Evolutionary conservation across 208 protist species (phyloP).

Genomic region (Trypanosoma lewisi): DNA sequence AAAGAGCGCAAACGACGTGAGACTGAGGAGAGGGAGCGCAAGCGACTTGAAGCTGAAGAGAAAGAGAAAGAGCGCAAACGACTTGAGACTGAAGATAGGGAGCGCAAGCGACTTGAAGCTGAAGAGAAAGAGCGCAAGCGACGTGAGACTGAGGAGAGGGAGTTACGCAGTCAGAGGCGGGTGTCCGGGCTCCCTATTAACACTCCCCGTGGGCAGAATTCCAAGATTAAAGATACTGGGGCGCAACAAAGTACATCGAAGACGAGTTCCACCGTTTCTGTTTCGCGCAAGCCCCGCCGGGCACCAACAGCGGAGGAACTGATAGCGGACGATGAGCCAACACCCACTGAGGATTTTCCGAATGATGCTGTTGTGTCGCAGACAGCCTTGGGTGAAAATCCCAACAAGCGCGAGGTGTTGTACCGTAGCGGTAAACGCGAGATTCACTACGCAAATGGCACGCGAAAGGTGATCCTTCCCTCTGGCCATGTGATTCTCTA

Average conservation of each 20-base stretch:
- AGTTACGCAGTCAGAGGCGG: constrained; percentile 29
- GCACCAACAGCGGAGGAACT: constrained; percentile 71
- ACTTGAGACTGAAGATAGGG: constrained; percentile 8
- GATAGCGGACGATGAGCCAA: constrained; percentile 50
- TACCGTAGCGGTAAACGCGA: constrained; percentile 90
- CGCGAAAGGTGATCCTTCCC: constrained; percentile 84
- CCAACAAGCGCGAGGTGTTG: constrained; percentile 85
- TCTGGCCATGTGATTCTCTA: constrained; percentile 79
- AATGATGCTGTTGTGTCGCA: constrained; percentile 77
- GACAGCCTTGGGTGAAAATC: constrained; percentile 70
- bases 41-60: constrained; percentile 13
- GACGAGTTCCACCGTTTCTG: constrained; percentile 14
- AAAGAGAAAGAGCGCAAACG: constrained; percentile 1
- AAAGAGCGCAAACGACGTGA: constrained; percentile 7
- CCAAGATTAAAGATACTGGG: constrained; percentile 7
- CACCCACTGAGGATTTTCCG: constrained; percentile 50
- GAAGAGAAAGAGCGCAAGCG: constrained; percentile 18
- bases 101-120: constrained; percentile 7
- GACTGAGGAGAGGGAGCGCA: constrained; percentile 15
- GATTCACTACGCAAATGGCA: constrained; percentile 92
- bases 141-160: constrained; percentile 7
- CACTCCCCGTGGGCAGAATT: constrained; percentile 47
- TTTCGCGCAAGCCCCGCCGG: constrained; percentile 28
- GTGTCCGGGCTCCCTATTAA: constrained; percentile 42
- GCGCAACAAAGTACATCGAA: constrained; percentile 12